Evolutionary conservation across 225 moss, liverwort and hornwort genomes (phyloP).

Genomic region (Sphagnum contortum): DNA sequence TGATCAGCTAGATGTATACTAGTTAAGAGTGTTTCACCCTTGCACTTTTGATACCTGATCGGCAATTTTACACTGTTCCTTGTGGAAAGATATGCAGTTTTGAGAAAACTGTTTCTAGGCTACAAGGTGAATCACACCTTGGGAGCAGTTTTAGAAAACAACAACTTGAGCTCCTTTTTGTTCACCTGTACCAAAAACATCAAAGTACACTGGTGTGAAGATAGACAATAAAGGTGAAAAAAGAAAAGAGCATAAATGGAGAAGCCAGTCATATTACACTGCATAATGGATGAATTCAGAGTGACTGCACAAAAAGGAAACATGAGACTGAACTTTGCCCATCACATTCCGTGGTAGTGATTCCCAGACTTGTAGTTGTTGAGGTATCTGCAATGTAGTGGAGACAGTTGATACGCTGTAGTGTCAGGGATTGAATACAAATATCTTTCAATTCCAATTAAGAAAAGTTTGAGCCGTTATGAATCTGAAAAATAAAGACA

Average conservation of each 20-base stretch:
- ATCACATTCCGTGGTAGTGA: conserved; percentile 76
- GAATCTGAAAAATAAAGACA: not conserved
- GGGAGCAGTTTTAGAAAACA: conserved; percentile 10
- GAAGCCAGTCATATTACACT: not conserved
- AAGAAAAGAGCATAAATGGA: not conserved
- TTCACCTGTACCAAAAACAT: conserved; percentile 20
- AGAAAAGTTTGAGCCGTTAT: conserved; percentile 3
- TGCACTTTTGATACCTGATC: too few relatives aligned
- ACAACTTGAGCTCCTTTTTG: conserved; percentile 22
- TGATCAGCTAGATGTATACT: too few relatives aligned
- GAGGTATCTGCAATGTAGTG: conserved; percentile 56
- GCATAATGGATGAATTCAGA: not conserved
- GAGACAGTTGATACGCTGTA: not conserved
- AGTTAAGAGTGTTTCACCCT: too few relatives aligned
- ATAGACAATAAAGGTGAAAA: not conserved
- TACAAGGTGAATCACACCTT: not conserved
- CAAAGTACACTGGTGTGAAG: not conserved
- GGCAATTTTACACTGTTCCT: too few relatives aligned
- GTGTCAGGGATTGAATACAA: not conserved
- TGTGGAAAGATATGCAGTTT: too few relatives aligned
- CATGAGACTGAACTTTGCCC: conserved; percentile 39
- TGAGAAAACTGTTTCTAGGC: too few relatives aligned
- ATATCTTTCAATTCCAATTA: too few relatives aligned
- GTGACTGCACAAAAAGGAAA: not conserved
- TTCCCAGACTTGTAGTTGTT: conserved; percentile 57